phyloP scores from a whole-genome alignment of 352 stramenopile genomes.

The Pythium biforme region DNA sequence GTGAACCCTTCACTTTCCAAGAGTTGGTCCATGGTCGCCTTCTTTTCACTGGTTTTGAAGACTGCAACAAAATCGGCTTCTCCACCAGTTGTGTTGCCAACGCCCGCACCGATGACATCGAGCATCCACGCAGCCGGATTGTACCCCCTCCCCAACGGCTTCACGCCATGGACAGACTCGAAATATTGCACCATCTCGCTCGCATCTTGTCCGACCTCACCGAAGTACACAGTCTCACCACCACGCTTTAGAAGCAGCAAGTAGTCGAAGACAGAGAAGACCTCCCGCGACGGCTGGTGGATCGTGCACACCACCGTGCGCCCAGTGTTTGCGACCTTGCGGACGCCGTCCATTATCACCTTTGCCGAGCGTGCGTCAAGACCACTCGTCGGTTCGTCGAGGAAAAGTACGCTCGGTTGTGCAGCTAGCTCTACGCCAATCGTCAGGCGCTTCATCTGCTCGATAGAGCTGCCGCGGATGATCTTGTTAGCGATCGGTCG shows the following conservation, averaged over 20 bases:
- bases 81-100: constrained; percentile 16
- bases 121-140: constrained; percentile 60
- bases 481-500: constrained; percentile 37
- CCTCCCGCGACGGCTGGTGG: constrained; percentile 27
- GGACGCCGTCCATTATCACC: constrained; percentile 77
- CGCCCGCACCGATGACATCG: constrained; percentile 46
- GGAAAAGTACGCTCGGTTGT: constrained; percentile 76
- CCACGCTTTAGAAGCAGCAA: constrained; percentile 27
- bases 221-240: constrained; percentile 29
- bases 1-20: constrained; percentile 64
- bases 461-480: constrained; percentile 36
- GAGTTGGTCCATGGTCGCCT: constrained; percentile 29
- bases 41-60: constrained; percentile 6
- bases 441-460: constrained; percentile 54
- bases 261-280: constrained; percentile 33
- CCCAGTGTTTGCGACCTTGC: constrained; percentile 53
- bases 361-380: constrained; percentile 80
- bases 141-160: constrained; percentile 32
- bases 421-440: constrained; percentile 73
- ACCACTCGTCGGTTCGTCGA: constrained; percentile 79
- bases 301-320: neutral
- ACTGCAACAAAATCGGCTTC: constrained; percentile 16
- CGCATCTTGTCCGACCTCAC: constrained; percentile 23
- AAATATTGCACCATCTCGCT: constrained; percentile 47
- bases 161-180: constrained; percentile 39